Evolutionary conservation across 2,329 filamentous ascomycete species (phyloP), one percentile per base, ranked within the genome.

Genomic region (Aspergillus sp.): DNA sequence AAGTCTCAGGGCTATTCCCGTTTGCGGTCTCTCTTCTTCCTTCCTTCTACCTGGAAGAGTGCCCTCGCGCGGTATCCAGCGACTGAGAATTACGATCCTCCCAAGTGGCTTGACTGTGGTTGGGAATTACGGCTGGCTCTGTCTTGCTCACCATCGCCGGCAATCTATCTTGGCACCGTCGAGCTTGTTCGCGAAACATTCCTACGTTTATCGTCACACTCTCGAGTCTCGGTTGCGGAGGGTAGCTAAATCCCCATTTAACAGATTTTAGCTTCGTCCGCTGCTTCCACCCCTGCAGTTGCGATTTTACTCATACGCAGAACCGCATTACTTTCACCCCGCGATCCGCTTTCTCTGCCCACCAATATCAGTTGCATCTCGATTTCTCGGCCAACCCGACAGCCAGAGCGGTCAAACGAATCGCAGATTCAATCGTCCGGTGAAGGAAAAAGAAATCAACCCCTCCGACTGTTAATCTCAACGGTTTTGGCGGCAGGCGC

Each of bases 301-400:
- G 32, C 32, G 22, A 18, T 26, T 48, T 38, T 38, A 53, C 47
- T 38, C 15, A 36, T 53, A 53, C 42, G 54, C 48, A 48, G 48
- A 55, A 62, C 57, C 45, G 41, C 59, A 39, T 54, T 53, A 49
- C 49, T 42, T 34, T 48, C 48, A 45, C 45, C 39, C 51, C 36
- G 39, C 56, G 26, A 34, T 54, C 52, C 47, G 49, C 56, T 30
- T 32, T 17, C 55, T 39, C 52, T 20, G 32, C 55, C 44, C 55
- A 24, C 44, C 32, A 48, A 51, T 11, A 45, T 30, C 30, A 50
- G 18, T 34, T 41, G 47, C 39, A 49, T 44, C 17, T 44, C 38
- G 38, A 18, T 39, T 43, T 24, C 30, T 18, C 32, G 39, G 30
- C 9, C 47, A 48, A 38, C 13, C 43, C 42, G 43, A 58, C 42